A percentile compares a stretch with the other conserved stretches of the same genome.
Evolutionary conservation across 768 basidiomycete genomes (phyloP).

Genomic region (Amanita inopinata): DNA sequence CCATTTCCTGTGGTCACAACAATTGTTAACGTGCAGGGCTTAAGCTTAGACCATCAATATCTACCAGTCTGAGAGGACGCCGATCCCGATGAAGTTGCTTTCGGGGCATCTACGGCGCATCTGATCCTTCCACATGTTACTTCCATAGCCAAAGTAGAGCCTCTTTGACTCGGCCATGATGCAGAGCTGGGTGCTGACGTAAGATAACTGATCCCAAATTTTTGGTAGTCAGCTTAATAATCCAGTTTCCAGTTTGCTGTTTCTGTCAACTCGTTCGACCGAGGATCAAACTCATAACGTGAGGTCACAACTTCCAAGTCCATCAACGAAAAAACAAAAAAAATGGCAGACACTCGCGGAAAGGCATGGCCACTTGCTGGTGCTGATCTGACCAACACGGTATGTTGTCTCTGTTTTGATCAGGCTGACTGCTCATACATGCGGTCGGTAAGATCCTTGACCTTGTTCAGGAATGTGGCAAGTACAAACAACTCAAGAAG

Average conservation of each 20-base stretch:
- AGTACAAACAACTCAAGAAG: slow-evolving; percentile 98
- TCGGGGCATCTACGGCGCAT: slow-evolving; percentile 40
- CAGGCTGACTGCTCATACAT: slow-evolving; percentile 7
- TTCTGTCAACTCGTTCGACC: slow-evolving; percentile 41
- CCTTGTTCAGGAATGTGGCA: slow-evolving; percentile 88
- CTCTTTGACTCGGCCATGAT: slow-evolving; percentile 11
- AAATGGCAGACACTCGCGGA: slow-evolving; percentile 58
- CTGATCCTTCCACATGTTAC: slow-evolving; percentile 40
- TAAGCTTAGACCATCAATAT: neutral
- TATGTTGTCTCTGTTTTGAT: slow-evolving; percentile 23
- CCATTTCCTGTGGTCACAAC: slow-evolving; percentile 30
- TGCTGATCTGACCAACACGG: slow-evolving; percentile 83
- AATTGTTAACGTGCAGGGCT: neutral
- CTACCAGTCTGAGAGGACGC: slow-evolving; percentile 29
- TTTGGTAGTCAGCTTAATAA: neutral
- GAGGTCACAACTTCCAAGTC: too few species aligned
- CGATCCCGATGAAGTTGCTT: slow-evolving; percentile 30
- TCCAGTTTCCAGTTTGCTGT: neutral
- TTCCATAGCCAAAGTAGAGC: slow-evolving; percentile 41
- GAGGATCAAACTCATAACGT: slow-evolving; percentile 80
- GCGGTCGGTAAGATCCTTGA: slow-evolving; percentile 99
- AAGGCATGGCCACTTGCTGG: slow-evolving; percentile 89
- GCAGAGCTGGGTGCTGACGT: slow-evolving; percentile 2
- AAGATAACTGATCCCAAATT: too few species aligned
- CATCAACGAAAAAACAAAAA: slow-evolving; percentile 15